Evolutionary conservation across 108 stramenopile species (phyloP).

Genomic region (Parmales sp.): DNA sequence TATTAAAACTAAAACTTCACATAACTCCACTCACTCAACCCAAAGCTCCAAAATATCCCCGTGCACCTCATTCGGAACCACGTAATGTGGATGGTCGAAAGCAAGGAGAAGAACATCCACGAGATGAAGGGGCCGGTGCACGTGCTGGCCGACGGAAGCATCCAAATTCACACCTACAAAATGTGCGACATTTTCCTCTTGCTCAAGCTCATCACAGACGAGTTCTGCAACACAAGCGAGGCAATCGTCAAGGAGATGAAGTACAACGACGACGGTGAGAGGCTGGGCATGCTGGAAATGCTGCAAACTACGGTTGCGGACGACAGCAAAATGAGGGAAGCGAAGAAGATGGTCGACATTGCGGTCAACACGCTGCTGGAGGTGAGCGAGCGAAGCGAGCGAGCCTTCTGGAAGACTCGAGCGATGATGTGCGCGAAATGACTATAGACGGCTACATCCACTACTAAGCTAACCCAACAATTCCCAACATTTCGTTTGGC

Average conservation of each 20-base stretch:
- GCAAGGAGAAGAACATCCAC: not conserved
- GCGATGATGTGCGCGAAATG: too few species aligned
- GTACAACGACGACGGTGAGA: not conserved
- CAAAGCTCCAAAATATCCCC: too few species aligned
- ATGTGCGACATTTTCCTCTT: not conserved
- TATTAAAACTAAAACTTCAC: too few species aligned
- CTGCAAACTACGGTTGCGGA: not conserved
- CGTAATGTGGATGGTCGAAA: not conserved
- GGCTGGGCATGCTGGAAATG: not conserved
- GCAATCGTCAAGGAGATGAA: not conserved
- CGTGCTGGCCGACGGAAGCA: not conserved
- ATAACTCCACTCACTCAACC: too few species aligned
- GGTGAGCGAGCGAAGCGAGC: too few species aligned
- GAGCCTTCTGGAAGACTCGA: too few species aligned
- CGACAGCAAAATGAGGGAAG: not conserved
- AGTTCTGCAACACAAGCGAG: not conserved
- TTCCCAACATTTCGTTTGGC: not conserved
- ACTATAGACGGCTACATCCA: too few species aligned
- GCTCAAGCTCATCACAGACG: not conserved
- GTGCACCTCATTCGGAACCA: not conserved
- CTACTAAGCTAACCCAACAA: too few species aligned
- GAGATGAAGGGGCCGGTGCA: not conserved
- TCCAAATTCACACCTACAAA: not conserved
- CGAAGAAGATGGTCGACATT: not conserved
- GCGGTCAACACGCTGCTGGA: too few species aligned